Conservation (phyloP, 176 grass and related monocot species). For the Coix lacrymajobi region DNA sequence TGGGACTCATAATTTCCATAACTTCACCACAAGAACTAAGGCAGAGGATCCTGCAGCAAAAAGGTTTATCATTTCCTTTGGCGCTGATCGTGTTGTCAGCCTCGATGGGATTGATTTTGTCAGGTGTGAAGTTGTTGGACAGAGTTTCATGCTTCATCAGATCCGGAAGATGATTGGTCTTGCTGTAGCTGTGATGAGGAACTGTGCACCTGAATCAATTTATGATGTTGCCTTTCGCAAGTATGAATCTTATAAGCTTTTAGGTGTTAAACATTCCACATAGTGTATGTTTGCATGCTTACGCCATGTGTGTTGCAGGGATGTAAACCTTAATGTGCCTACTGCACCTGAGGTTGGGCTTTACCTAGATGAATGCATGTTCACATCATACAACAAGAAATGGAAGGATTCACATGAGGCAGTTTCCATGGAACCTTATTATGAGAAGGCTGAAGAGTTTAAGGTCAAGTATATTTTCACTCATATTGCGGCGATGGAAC, state of each 20-base stretch:
- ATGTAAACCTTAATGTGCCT: constrained; percentile 85
- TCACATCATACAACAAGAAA: constrained; percentile 85
- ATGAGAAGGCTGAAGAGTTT: constrained; percentile 72
- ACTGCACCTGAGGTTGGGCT: constrained; percentile 89
- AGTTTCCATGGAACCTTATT: constrained; percentile 81
- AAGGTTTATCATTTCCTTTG: constrained; percentile 92
- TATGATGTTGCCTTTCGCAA: constrained; percentile 73
- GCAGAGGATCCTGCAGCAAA: constrained; percentile 89
- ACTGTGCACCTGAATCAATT: constrained; percentile 67
- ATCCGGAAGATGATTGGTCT: constrained; percentile 90
- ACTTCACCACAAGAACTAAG: constrained; percentile 95
- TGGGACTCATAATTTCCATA: constrained; percentile 96
- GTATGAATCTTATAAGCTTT: constrained; percentile 41
- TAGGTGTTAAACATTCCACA: not conserved
- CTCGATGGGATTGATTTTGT: constrained; percentile 92
- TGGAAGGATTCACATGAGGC: constrained; percentile 91
- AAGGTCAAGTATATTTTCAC: constrained; percentile 84
- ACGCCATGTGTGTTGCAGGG: constrained; percentile 46
- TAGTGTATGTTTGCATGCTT: not conserved
- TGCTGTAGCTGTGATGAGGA: constrained; percentile 84
- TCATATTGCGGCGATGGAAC: constrained; percentile 94
- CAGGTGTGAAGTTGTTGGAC: constrained; percentile 88
- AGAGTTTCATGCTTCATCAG: constrained; percentile 98
- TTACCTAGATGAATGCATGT: constrained; percentile 81
- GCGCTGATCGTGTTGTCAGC: constrained; percentile 51